Evolutionary conservation across 805 yeast genomes (phyloP).

Genomic region (Kazachstania viticola): DNA sequence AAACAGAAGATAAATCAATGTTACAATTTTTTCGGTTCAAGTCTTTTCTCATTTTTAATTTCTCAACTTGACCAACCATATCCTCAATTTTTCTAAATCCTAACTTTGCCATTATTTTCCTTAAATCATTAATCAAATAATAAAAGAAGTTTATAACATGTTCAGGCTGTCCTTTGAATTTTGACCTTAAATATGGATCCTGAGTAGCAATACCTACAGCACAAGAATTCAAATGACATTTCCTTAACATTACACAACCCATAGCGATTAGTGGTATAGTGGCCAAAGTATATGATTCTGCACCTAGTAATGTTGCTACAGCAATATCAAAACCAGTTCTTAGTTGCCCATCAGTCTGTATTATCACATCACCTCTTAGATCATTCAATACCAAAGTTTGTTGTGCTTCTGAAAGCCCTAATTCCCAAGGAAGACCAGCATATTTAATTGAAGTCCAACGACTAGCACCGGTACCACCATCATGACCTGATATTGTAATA

Average conservation of each 20-base stretch:
- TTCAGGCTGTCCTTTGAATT: conserved; percentile 94
- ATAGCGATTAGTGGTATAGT: conserved; percentile 92
- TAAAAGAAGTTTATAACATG: conserved; percentile 96
- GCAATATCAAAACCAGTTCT: conserved; percentile 96
- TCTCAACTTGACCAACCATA: too few relatives aligned
- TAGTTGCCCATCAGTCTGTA: conserved; percentile 97
- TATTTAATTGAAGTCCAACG: conserved; percentile 93
- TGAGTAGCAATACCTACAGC: conserved; percentile 99
- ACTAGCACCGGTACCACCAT: conserved; percentile 99
- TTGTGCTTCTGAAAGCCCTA: conserved; percentile 95
- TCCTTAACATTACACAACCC: conserved; percentile 96
- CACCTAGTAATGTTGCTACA: conserved; percentile 90
- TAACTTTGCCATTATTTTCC: conserved; percentile 85
- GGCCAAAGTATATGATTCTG: conserved; percentile 97
- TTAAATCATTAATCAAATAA: conserved; percentile 84
- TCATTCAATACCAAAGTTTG: conserved; percentile 94
- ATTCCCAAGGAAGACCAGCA: conserved; percentile 98
- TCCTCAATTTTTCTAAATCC: conserved; percentile 90
- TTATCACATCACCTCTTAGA: conserved; percentile 86
- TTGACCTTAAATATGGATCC: conserved; percentile 85
- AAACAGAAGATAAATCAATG: conserved; percentile 82
- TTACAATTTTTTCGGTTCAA: too few relatives aligned
- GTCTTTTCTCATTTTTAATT: too few relatives aligned
- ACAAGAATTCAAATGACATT: conserved; percentile 87
- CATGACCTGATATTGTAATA: conserved; percentile 91